Evolutionary conservation across 2,329 filamentous ascomycete genomes (phyloP).

Genomic region (Beauveria asiatica): DNA sequence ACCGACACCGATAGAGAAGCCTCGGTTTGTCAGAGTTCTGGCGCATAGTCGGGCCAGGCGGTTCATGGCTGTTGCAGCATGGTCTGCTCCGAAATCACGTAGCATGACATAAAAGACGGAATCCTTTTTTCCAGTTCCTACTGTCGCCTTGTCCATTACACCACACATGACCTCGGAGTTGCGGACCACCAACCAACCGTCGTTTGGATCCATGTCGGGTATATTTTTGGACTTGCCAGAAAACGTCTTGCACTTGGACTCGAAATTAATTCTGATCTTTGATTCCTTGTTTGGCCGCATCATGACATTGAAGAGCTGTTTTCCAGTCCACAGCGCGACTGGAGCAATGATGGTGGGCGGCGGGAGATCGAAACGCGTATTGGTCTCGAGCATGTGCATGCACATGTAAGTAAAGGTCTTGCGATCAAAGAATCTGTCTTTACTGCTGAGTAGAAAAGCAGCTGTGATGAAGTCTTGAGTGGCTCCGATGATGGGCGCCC

Average conservation of each 20-base stretch:
- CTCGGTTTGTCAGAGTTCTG: constrained; percentile 77
- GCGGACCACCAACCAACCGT: constrained; percentile 84
- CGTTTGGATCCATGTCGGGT: constrained; percentile 73
- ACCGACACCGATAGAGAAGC: constrained; percentile 92
- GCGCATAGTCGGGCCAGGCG: constrained; percentile 84
- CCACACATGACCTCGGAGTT: constrained; percentile 98
- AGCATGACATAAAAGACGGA: constrained; percentile 96
- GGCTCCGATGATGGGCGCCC: constrained; percentile 95
- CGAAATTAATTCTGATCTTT: constrained; percentile 78
- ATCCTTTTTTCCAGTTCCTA: constrained; percentile 96
- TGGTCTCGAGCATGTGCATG: constrained; percentile 84
- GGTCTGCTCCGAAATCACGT: constrained; percentile 85
- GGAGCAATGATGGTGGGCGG: constrained; percentile 82
- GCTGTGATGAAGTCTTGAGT: constrained; percentile 99
- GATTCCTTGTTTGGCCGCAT: constrained; percentile 83
- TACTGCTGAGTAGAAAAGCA: constrained; percentile 81
- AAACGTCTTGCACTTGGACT: constrained; percentile 84
- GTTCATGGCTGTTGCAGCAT: constrained; percentile 88
- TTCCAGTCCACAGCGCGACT: constrained; percentile 86
- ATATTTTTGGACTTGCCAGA: constrained; percentile 47
- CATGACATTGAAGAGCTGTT: constrained; percentile 88
- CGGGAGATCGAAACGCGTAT: constrained; percentile 72
- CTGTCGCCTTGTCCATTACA: constrained; percentile 93
- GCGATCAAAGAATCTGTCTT: constrained; percentile 87
- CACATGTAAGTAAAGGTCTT: constrained; percentile 84